Evolutionary conservation across 2,329 filamentous ascomycete genomes (phyloP).

Genomic region (Rhynchosporium secalis): DNA sequence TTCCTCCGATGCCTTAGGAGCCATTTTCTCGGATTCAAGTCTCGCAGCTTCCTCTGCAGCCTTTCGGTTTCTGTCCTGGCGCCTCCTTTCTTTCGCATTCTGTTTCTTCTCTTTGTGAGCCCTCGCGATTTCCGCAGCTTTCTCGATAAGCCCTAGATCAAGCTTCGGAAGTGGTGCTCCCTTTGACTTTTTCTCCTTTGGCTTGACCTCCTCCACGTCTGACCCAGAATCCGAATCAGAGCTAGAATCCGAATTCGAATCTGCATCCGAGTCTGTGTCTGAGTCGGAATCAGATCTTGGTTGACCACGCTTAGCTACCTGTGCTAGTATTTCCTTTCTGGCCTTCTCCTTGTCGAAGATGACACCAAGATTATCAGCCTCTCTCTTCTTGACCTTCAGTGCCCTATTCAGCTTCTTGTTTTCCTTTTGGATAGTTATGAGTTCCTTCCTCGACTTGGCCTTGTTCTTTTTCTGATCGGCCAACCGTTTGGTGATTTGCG

Average conservation of each 20-base stretch:
- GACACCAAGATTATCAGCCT: slow-evolving; percentile 28
- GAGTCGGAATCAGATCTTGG: slow-evolving; percentile 12
- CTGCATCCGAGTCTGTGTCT: slow-evolving; percentile 11
- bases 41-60: neutral
- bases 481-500: slow-evolving; percentile 35
- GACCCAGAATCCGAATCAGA: slow-evolving; percentile 20
- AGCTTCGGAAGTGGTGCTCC: slow-evolving; percentile 11
- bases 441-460: slow-evolving; percentile 25
- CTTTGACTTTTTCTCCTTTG: slow-evolving; percentile 4
- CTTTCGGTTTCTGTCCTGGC: slow-evolving; percentile 12
- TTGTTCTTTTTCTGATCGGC: slow-evolving; percentile 29
- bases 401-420: slow-evolving; percentile 35
- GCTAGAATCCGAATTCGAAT: neutral
- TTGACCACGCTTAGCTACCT: slow-evolving; percentile 17
- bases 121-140: slow-evolving; percentile 11
- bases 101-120: slow-evolving; percentile 18
- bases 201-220: slow-evolving; percentile 6
- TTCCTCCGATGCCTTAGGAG: neutral
- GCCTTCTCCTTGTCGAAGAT: slow-evolving; percentile 32
- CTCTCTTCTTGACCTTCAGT: slow-evolving; percentile 34
- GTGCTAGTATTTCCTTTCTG: slow-evolving; percentile 29
- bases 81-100: slow-evolving; percentile 15
- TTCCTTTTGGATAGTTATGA: slow-evolving; percentile 30
- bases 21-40: neutral
- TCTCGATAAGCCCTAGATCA: slow-evolving; percentile 6